phyloP scores from a whole-genome alignment of 495 filamentous ascomycete species.

The Penicillium egyptiacum region DNA sequence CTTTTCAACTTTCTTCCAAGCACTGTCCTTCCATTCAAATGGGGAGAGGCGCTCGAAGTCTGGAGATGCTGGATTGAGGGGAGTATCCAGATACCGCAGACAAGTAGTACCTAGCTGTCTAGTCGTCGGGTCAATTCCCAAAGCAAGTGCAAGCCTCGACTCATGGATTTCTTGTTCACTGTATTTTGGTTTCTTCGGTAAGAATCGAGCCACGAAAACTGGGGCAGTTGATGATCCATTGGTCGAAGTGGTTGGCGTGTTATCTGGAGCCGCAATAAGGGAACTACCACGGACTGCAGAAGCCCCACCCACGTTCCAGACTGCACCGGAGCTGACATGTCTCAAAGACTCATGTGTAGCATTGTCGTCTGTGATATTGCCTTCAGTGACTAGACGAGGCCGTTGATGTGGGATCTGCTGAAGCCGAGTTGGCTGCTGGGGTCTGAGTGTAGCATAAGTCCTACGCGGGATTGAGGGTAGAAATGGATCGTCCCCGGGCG shows the following conservation, averaged over 20 bases:
- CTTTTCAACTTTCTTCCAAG: slow-evolving; percentile 56
- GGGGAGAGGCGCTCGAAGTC: slow-evolving; percentile 37
- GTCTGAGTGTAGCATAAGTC: slow-evolving; percentile 22
- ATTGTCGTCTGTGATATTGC: slow-evolving; percentile 14
- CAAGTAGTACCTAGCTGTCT: slow-evolving; percentile 55
- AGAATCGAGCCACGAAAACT: slow-evolving; percentile 69
- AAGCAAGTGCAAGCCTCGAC: slow-evolving; percentile 73
- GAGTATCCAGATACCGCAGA: slow-evolving; percentile 18
- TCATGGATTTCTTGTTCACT: slow-evolving; percentile 69
- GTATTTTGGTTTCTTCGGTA: slow-evolving; percentile 51
- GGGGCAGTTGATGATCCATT: slow-evolving; percentile 76
- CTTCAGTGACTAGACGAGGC: slow-evolving; percentile 39
- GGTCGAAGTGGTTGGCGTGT: slow-evolving; percentile 59
- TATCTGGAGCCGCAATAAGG: slow-evolving; percentile 54
- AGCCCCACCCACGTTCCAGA: slow-evolving; percentile 81
- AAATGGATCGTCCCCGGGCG: slow-evolving; percentile 66
- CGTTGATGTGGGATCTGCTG: slow-evolving; percentile 31
- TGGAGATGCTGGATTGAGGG: slow-evolving; percentile 31
- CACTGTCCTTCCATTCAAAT: slow-evolving; percentile 57
- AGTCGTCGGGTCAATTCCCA: slow-evolving; percentile 71
- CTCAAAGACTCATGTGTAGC: slow-evolving; percentile 18
- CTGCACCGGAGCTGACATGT: slow-evolving; percentile 62
- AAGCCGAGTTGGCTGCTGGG: slow-evolving; percentile 20
- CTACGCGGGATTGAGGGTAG: slow-evolving; percentile 33
- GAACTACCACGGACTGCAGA: slow-evolving; percentile 48